A percentile compares a stretch with the other conserved stretches of the same genome.
Conservation (phyloP, 345 rosid species). For the sweet orange (Citrus sinensis) region DVS_A1.0 CM039167.1:9257501-9258000, state of each 20-base stretch:
- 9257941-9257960: constrained; percentile 5
- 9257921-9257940: constrained; percentile 52
- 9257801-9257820: constrained; percentile 61
- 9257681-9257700: constrained; percentile 50
- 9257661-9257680: constrained; percentile 44
- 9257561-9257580: neutral
- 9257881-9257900: constrained; percentile 58
- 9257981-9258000: neutral
- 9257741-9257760: constrained; percentile 49
- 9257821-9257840: constrained; percentile 68
- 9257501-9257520: neutral
- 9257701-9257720: constrained; percentile 55
- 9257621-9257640: constrained; percentile 4
- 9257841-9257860: constrained; percentile 35
- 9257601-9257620: neutral
- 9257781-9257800: constrained; percentile 60
- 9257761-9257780: constrained; percentile 64
- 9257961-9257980: neutral
- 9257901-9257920: constrained; percentile 77
- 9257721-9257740: constrained; percentile 50
- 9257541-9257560: neutral
- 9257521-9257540: neutral
- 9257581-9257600: constrained; percentile 1
- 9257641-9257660: constrained; percentile 14
- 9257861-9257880: constrained; percentile 51